Conservation (phyloP, 2,329 filamentous ascomycete genomes). For the Pseudocercospora cruenta region DNA sequence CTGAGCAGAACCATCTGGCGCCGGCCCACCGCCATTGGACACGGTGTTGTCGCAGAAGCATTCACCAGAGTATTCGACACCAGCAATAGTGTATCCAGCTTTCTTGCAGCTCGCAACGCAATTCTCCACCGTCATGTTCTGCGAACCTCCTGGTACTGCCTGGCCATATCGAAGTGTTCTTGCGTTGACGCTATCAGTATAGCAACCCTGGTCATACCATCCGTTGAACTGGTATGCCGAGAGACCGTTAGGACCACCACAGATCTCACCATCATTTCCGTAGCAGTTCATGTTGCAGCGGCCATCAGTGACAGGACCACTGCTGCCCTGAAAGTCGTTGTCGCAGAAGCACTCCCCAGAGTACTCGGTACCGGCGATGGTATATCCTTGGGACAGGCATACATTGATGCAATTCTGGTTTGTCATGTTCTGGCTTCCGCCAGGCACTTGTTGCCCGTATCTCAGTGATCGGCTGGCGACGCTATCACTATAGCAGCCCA, state of each 20-base stretch:
- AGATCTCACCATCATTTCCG: constrained; percentile 34
- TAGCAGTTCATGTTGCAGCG: constrained; percentile 35
- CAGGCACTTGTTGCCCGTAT: constrained; percentile 20
- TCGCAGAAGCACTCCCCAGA: constrained; percentile 31
- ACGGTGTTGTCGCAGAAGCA: constrained; percentile 41
- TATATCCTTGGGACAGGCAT: constrained; percentile 22
- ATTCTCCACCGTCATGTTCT: constrained; percentile 28
- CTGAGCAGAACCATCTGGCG: constrained; percentile 27
- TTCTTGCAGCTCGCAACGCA: constrained; percentile 35
- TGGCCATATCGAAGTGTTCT: constrained; percentile 25
- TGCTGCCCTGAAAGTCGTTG: constrained; percentile 25
- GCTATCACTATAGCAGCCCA: constrained; percentile 34
- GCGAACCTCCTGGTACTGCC: constrained; percentile 28
- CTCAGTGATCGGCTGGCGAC: constrained; percentile 25
- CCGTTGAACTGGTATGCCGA: constrained; percentile 30
- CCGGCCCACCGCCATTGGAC: constrained; percentile 30
- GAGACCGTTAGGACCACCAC: constrained; percentile 32
- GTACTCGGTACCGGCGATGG: constrained; percentile 32
- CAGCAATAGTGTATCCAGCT: constrained; percentile 40
- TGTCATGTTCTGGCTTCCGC: constrained; percentile 28
- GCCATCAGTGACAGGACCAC: constrained; percentile 26
- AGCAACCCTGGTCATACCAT: constrained; percentile 35
- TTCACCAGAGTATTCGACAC: constrained; percentile 32
- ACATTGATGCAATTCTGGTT: constrained; percentile 27
- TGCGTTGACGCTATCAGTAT: constrained; percentile 28